A percentile compares a stretch with the other conserved stretches of the same genome.
Evolutionary conservation across 2,329 filamentous ascomycete species (phyloP).

Genomic region (Hymenoscyphus salicellus): DNA sequence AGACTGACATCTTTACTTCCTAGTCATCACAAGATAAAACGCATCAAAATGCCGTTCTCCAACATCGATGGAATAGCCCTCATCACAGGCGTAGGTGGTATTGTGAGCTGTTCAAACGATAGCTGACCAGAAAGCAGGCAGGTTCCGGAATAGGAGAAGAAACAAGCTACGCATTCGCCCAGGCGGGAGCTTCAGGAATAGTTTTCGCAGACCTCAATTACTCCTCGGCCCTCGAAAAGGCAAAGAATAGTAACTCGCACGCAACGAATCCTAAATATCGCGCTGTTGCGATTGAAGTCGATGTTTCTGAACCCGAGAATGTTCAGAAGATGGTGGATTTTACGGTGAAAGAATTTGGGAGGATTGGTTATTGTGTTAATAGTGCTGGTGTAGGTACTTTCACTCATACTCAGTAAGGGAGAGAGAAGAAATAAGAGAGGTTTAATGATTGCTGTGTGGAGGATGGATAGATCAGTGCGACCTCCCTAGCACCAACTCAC

Average conservation of each 20-base stretch:
- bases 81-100: background rate
- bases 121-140: background rate
- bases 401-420: background rate
- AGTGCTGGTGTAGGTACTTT: constrained; percentile 39
- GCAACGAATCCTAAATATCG: constrained; percentile 30
- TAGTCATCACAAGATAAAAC: background rate
- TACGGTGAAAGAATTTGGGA: constrained; percentile 46
- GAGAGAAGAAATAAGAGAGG: too few relatives aligned
- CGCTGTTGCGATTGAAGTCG: constrained; percentile 27
- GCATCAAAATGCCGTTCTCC: background rate
- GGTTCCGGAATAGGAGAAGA: constrained; percentile 6
- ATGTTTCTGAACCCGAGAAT: constrained; percentile 19
- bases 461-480: constrained; percentile 1
- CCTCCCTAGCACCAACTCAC: constrained; percentile 17
- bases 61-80: constrained; percentile 6
- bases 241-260: constrained; percentile 29
- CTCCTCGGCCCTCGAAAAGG: constrained; percentile 19
- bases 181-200: constrained; percentile 15
- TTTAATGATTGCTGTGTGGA: background rate
- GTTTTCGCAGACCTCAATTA: constrained; percentile 33
- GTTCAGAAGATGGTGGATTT: constrained; percentile 32
- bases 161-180: constrained; percentile 5
- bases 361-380: constrained; percentile 53
- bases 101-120: background rate
- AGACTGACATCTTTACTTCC: background rate